Conservation (phyloP, 2,329 filamentous ascomycete species). For the Ceratocystiopsis minuta region DNA sequence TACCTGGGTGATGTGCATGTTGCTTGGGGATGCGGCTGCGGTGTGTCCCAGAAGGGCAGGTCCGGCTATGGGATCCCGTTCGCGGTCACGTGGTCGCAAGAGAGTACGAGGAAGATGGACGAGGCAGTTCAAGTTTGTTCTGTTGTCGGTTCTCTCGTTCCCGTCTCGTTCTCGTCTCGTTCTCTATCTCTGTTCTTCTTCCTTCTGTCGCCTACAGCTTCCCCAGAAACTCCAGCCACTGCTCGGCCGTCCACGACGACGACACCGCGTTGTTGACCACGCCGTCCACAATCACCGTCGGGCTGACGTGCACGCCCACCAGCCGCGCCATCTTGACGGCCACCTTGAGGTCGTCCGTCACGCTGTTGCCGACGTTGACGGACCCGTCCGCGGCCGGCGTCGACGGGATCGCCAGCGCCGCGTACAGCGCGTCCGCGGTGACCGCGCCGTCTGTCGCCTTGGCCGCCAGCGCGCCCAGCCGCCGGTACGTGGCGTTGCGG, state of each 20-base stretch:
- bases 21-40: too few species aligned
- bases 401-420: conserved; percentile 49
- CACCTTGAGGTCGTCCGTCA: conserved; percentile 73
- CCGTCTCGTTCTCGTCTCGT: too few species aligned
- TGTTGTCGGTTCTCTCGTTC: too few species aligned
- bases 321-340: conserved; percentile 65
- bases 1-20: too few species aligned
- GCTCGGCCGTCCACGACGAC: conserved; percentile 57
- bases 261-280: conserved; percentile 63
- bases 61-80: too few species aligned
- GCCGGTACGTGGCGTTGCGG: conserved; percentile 65
- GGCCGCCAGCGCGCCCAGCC: conserved; percentile 57
- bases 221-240: conserved; percentile 74
- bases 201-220: conserved; percentile 14
- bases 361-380: conserved; percentile 62
- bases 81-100: too few species aligned
- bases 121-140: too few species aligned
- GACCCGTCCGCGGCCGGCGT: conserved; percentile 47
- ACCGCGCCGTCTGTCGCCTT: conserved; percentile 50
- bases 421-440: conserved; percentile 50
- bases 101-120: too few species aligned
- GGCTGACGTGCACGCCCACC: conserved; percentile 74
- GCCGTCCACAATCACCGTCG: conserved; percentile 77
- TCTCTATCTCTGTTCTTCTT: too few species aligned
- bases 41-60: too few species aligned